Evolutionary conservation across 768 basidiomycete genomes (phyloP).

Genomic region (Suillus alpinus): DNA sequence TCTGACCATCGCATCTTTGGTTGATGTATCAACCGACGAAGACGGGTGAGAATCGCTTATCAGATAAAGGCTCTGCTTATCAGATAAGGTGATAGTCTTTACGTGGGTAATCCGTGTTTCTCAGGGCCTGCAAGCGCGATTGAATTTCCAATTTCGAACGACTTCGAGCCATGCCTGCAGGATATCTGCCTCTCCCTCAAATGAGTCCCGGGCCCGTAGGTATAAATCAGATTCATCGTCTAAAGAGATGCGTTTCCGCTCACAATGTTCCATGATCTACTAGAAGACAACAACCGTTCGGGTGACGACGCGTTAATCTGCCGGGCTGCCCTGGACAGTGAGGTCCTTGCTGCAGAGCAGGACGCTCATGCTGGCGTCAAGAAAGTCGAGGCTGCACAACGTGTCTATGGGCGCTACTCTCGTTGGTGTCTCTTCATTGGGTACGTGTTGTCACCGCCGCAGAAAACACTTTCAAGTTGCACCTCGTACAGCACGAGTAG

Average conservation of each 20-base stretch:
- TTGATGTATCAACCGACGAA: no score
- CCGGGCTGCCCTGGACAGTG: not conserved
- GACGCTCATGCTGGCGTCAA: constrained; percentile 41
- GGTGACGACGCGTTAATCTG: not conserved
- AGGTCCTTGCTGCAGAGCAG: constrained; percentile 9
- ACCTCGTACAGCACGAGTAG: not conserved
- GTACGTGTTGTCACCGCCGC: constrained; percentile 29
- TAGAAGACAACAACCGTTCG: constrained; percentile 9
- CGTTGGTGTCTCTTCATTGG: constrained; percentile 61
- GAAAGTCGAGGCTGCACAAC: constrained; percentile 49
- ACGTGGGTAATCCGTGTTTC: no score
- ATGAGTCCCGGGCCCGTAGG: constrained; percentile 11
- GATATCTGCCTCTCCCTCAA: constrained; percentile 16
- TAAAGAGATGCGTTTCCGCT: not conserved
- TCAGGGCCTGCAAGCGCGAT: no score
- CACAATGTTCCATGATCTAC: constrained; percentile 3
- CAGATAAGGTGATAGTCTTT: no score
- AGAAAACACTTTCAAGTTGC: not conserved
- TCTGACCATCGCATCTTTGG: not conserved
- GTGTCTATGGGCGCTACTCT: constrained; percentile 50
- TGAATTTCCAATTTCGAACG: not conserved
- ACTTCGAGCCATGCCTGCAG: constrained; percentile 14
- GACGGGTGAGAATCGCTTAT: not conserved
- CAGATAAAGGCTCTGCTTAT: not conserved
- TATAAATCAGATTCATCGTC: constrained; percentile 2